Evolutionary conservation across 495 filamentous ascomycete species (phyloP), one percentile per base, ranked within the genome.

Genomic region (Aspergillus diversus): DNA sequence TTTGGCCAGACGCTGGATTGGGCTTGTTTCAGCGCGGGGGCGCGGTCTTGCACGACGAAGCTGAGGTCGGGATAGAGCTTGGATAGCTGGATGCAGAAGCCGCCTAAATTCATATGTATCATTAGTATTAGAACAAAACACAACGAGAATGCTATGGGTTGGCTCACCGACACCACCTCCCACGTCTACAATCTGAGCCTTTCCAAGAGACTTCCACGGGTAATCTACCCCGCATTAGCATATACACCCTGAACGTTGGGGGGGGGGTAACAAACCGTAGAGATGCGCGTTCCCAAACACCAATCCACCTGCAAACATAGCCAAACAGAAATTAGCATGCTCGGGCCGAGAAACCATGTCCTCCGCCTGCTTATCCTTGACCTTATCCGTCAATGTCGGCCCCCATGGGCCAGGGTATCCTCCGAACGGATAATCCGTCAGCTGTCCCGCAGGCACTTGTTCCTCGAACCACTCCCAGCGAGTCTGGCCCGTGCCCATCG

Each of bases 401-500:
- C 49, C 27, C 2, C 54, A 33, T 13, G 60, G 60, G 3, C 51
- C 52, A 5, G 60, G 15, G 5, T 46, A 17, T 32, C 34, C 59
- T 9, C 42, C n/a, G 21, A 6, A 17, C 3, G 49, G 52, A 16
- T 55, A 16, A 7, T 63, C n/a, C 37, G 49, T 21, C 21, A 48
- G 16, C 37, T 39, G 37, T 1, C 37, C 37, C 8, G 37, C 7
- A 4, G 56, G 7, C 1, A 58, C 27, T 5, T 31, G 17, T 47
- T 74, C 67, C 52, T 75, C 75, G 1, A 79, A 55, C 76, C 76
- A 79, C 37, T 75, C 71, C 76, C 76, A 78, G 6, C 70, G 64
- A 1, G 70, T 37, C 51, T 73, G 67, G 5, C 48, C 56, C 33
- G 72, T 77, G 4, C 63, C 62, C 5, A 77, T 15, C 1, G 75